Conservation (phyloP, 371 early-diverging fungal species). For the Funneliformis caledonium region DNA sequence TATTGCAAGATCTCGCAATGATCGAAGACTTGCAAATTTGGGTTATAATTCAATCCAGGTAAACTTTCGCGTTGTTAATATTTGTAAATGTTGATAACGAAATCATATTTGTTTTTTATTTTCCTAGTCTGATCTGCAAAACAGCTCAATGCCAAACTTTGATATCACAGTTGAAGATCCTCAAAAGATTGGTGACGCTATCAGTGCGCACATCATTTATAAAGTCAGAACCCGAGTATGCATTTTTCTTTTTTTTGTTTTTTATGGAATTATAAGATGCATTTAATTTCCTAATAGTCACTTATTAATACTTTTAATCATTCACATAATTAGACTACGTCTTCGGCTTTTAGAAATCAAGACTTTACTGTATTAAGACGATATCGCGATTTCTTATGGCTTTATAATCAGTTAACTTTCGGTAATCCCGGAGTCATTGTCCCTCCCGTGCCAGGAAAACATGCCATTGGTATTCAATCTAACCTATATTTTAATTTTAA, state of each 20-base stretch:
- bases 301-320: not conserved
- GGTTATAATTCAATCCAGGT: slow-evolving; percentile 6
- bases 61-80: not conserved
- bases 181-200: slow-evolving; percentile 86
- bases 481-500: not conserved
- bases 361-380: slow-evolving; percentile 85
- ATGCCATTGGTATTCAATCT: slow-evolving; percentile 69
- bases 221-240: slow-evolving; percentile 82
- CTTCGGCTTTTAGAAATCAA: slow-evolving; percentile 70
- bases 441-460: slow-evolving; percentile 94
- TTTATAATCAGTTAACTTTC: slow-evolving; percentile 80
- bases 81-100: not conserved
- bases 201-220: slow-evolving; percentile 87
- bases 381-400: slow-evolving; percentile 95
- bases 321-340: slow-evolving; percentile 64
- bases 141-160: slow-evolving; percentile 63
- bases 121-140: not conserved
- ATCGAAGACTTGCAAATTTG: not conserved
- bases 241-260: not conserved
- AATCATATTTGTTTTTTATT: not conserved
- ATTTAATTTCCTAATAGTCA: not conserved
- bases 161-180: slow-evolving; percentile 86
- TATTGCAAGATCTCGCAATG: not conserved
- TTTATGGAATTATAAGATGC: not conserved
- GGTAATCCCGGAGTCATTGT: slow-evolving; percentile 91